Base-by-base conservation (phyloP, 176 grass and related monocot species). In the Zoysia pacifica region DNA sequence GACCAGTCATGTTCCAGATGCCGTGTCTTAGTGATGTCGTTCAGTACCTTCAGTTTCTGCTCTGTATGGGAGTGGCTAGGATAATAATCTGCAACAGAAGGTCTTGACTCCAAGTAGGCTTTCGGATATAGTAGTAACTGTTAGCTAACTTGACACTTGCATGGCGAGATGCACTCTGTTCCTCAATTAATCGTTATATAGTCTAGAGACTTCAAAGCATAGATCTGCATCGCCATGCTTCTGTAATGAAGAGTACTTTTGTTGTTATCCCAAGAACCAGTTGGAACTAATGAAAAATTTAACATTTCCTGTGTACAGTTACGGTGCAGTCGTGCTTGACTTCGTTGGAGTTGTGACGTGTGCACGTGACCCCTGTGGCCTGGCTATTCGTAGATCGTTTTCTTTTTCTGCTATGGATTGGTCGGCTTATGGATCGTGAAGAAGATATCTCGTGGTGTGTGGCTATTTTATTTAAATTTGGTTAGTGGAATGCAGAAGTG, bases 61-160 rank as follows among this genome's bases (percentile, higher is more conserved):
- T 72, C 3, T 87, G 79, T 70, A 61, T 67, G 67, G 79, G 48
- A 78, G 73, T 15, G 41, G 48, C 50, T 50, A 86, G 52, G 84
- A 51, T 69, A 75, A 80, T 81, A 81, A 74, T 81, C 35, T 36
- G 62, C 63, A 62, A 81, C 82, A 12, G 20, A 56, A 12, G 38
- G 65, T 65, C 76, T 37, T 38, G 8, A 61, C 73, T 76, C 87
- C 73, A 81, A 73, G 37, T 62, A 67, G 58, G 83, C 61, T 67
- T 82, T 85, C 45, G 50, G 73, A 78, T 89, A 78, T 85, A 89
- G 87, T 85, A 45, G 87, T 78, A 73, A 89, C 72, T 78, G 73
- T 75, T 78, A 82, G 87, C 83, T 89, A 81, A 89, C 73, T 41
- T 82, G 79, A 78, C 73, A 48, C 9, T 10, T 41, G 47, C 81